phyloP scores from a whole-genome alignment of 2,329 filamentous ascomycete genomes.

The Ascochyta viciae-villosae region DNA sequence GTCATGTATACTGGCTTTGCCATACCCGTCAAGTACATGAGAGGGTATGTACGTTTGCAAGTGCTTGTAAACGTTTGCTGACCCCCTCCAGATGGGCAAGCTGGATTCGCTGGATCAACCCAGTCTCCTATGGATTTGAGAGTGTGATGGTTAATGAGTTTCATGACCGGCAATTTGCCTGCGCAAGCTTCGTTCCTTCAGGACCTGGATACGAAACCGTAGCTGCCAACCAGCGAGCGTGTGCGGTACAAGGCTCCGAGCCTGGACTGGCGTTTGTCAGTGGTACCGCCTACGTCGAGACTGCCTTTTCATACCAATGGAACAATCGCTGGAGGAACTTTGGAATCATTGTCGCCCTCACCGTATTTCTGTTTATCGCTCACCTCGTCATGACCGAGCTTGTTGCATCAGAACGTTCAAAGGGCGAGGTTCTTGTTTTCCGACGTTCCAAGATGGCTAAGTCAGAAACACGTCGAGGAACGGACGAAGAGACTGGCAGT shows the following conservation, averaged over 20 bases:
- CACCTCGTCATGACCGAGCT: conserved; percentile 69
- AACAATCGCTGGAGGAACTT: conserved; percentile 63
- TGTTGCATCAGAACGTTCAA: conserved; percentile 67
- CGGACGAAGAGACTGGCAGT: conserved; percentile 48
- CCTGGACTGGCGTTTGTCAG: conserved; percentile 44
- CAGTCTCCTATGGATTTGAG: conserved; percentile 79
- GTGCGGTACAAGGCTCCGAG: conserved; percentile 44
- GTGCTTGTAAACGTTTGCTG: not conserved
- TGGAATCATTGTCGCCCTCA: conserved; percentile 69
- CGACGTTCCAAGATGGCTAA: conserved; percentile 47
- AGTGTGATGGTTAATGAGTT: conserved; percentile 77
- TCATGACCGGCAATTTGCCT: conserved; percentile 28
- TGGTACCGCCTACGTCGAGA: conserved; percentile 44
- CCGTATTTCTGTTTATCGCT: conserved; percentile 65
- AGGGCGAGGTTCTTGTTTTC: conserved; percentile 73
- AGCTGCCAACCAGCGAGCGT: conserved; percentile 39
- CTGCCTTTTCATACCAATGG: conserved; percentile 43
- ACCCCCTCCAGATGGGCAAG: conserved; percentile 42
- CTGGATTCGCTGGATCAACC: conserved; percentile 72
- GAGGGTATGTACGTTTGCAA: conserved; percentile 13
- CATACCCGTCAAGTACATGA: conserved; percentile 67
- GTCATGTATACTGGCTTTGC: conserved; percentile 72
- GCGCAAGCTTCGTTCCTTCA: conserved; percentile 48
- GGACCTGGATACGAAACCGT: conserved; percentile 46
- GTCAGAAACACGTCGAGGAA: conserved; percentile 32